Conservation (phyloP, 768 basidiomycete species). For the Postia placenta region DNA sequence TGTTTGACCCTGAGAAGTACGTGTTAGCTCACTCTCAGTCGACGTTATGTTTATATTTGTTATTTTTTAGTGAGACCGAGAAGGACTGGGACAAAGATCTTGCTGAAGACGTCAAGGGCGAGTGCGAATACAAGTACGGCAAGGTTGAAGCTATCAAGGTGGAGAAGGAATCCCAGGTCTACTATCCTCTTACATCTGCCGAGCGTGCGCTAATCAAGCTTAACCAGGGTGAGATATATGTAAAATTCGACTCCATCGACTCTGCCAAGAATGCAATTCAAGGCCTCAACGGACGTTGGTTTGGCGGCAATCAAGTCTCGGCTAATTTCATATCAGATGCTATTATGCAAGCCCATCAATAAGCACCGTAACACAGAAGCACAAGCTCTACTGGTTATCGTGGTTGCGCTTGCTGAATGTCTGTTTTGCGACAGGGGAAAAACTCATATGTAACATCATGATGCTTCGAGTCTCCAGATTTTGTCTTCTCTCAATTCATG, state of each 20-base stretch:
- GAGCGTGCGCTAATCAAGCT: not conserved
- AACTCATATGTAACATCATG: conserved; percentile 16
- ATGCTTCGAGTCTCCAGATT: conserved; percentile 9
- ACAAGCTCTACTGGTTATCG: not conserved
- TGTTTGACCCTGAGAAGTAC: conserved; percentile 97
- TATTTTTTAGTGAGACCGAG: conserved; percentile 73
- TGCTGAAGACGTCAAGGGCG: conserved; percentile 91
- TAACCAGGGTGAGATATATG: conserved; percentile 89
- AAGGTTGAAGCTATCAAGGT: conserved; percentile 83
- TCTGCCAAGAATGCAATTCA: conserved; percentile 79
- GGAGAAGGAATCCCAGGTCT: conserved; percentile 88
- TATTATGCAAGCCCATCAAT: conserved; percentile 89
- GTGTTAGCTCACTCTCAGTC: conserved; percentile 18
- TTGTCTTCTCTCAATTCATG: conserved; percentile 15
- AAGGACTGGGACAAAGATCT: conserved; percentile 96
- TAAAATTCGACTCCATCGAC: conserved; percentile 81
- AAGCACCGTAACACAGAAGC: conserved; percentile 17
- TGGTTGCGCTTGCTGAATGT: conserved; percentile 13
- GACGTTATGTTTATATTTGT: conserved; percentile 6
- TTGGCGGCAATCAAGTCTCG: conserved; percentile 85
- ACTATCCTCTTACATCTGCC: conserved; percentile 15
- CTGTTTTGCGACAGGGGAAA: conserved; percentile 5
- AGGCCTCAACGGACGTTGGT: conserved; percentile 95
- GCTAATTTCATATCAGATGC: conserved; percentile 90
- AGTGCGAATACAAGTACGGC: conserved; percentile 91